phyloP scores from a whole-genome alignment of 192 early-diverging fungal species.

The Chytriomyces confervae region DNA sequence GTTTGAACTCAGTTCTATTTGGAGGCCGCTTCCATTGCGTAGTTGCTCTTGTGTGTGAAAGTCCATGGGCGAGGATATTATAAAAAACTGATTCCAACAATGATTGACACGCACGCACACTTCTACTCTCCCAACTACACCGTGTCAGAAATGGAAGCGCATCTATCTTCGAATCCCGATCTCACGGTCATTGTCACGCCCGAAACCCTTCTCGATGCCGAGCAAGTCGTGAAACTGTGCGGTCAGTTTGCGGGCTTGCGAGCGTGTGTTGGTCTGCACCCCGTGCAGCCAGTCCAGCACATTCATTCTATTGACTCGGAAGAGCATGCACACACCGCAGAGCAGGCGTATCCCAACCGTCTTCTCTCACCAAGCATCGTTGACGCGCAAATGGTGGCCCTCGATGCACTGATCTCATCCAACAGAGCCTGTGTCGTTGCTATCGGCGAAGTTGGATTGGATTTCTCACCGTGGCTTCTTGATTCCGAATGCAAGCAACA shows the following conservation, averaged over 20 bases:
- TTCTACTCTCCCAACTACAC: constrained; percentile 39
- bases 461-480: constrained; percentile 56
- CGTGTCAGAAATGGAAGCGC: neutral
- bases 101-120: constrained; percentile 51
- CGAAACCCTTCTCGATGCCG: constrained; percentile 27
- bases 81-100: too few species aligned
- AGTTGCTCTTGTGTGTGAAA: too few species aligned
- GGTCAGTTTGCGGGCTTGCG: neutral
- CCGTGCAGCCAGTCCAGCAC: constrained; percentile 23
- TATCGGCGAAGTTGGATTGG: constrained; percentile 56
- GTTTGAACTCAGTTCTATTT: too few species aligned
- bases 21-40: too few species aligned
- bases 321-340: neutral
- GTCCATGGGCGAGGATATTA: too few species aligned
- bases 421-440: constrained; percentile 26
- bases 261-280: constrained; percentile 46
- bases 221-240: constrained; percentile 28
- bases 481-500: neutral
- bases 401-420: constrained; percentile 22
- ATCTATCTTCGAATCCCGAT: neutral
- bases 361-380: neutral
- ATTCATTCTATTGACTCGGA: neutral
- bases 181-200: constrained; percentile 41
- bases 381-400: constrained; percentile 9
- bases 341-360: neutral